Conservation (phyloP, 306 rosid genomes). For the Vigna reflexopilosa region DNA sequence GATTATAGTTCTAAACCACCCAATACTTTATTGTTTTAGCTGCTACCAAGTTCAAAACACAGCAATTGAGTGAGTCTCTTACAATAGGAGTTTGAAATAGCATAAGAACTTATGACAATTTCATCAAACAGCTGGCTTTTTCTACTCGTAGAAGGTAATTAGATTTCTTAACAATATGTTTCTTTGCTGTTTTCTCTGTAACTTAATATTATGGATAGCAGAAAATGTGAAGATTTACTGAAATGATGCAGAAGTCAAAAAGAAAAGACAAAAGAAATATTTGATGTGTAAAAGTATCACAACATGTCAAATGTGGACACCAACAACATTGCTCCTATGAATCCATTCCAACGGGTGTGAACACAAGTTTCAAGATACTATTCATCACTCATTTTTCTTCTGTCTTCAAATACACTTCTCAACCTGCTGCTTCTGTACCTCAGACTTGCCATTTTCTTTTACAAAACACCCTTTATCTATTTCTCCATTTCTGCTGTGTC, state of each 20-base stretch:
- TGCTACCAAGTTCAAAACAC: not conserved
- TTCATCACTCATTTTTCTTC: slow-evolving; percentile 33
- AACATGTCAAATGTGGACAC: slow-evolving; percentile 52
- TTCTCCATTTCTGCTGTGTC: slow-evolving; percentile 22
- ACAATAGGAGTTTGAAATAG: not conserved
- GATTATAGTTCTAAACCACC: not conserved
- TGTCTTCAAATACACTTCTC: slow-evolving; percentile 35
- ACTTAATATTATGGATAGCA: slow-evolving; percentile 27
- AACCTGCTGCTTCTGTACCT: slow-evolving; percentile 22
- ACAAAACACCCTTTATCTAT: slow-evolving; percentile 4
- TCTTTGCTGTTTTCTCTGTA: slow-evolving; percentile 37
- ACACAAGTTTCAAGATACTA: slow-evolving; percentile 27
- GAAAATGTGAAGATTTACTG: slow-evolving; percentile 41
- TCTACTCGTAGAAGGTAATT: slow-evolving; percentile 33
- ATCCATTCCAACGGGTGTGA: slow-evolving; percentile 48
- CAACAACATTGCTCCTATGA: slow-evolving; percentile 41
- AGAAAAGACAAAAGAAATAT: slow-evolving; percentile 6
- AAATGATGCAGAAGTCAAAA: slow-evolving; percentile 52
- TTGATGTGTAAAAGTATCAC: slow-evolving; percentile 32
- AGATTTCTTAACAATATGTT: slow-evolving; percentile 45
- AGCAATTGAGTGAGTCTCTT: not conserved
- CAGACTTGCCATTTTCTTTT: slow-evolving; percentile 33
- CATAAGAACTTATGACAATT: slow-evolving; percentile 20
- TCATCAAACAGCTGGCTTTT: slow-evolving; percentile 43
- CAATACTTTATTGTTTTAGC: not conserved